Evolutionary conservation across 306 rosid species (phyloP).

Genomic region (Rosa multiflora): DNA sequence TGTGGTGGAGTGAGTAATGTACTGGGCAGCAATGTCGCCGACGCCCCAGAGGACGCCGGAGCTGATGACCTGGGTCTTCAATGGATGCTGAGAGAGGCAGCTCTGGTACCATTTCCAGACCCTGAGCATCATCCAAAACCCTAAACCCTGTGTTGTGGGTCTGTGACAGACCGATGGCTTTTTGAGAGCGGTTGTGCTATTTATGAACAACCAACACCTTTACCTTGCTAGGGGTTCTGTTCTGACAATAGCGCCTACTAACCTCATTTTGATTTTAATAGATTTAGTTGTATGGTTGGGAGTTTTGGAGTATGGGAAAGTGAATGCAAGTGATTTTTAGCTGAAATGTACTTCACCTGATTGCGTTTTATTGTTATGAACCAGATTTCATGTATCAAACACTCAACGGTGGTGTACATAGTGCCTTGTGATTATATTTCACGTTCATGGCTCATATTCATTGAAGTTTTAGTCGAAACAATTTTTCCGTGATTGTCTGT

Average conservation of each 20-base stretch:
- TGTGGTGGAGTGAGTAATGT: conserved; percentile 56
- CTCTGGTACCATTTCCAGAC: conserved; percentile 82
- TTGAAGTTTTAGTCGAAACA: background rate
- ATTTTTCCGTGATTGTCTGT: background rate
- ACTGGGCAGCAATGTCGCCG: conserved; percentile 78
- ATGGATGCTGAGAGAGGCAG: conserved; percentile 63
- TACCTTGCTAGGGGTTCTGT: background rate
- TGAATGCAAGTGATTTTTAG: conserved; percentile 1
- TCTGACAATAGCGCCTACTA: background rate
- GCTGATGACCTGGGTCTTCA: conserved; percentile 72
- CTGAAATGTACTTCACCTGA: background rate
- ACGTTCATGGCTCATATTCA: conserved; percentile 4
- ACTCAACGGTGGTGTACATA: background rate
- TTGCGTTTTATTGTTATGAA: background rate
- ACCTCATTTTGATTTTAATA: background rate
- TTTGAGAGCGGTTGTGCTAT: conserved; percentile 12
- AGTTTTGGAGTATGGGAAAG: background rate
- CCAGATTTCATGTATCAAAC: background rate
- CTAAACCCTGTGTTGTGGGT: background rate
- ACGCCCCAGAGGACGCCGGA: conserved; percentile 72
- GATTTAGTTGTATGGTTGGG: background rate
- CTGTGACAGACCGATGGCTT: background rate
- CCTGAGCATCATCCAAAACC: conserved; percentile 39
- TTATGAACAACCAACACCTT: conserved; percentile 2
- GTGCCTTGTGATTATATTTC: conserved; percentile 1